phyloP scores from a whole-genome alignment of 345 rosid species.

The Tarenaya hassleriana region DNA sequence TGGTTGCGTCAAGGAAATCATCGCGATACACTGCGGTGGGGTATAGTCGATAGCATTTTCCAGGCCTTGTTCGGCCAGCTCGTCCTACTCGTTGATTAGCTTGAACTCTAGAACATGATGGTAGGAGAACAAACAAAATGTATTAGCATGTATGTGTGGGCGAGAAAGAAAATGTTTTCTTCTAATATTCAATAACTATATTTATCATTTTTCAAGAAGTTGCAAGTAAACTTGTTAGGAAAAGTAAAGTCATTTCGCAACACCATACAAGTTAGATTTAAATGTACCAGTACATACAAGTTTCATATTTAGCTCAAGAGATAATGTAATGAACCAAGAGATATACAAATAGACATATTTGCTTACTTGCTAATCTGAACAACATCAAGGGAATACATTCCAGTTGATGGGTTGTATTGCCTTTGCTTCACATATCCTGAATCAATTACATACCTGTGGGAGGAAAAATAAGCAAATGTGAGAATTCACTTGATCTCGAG shows the following conservation, averaged over 20 bases:
- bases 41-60: slow-evolving; percentile 89
- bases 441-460: slow-evolving; percentile 86
- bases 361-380: slow-evolving; percentile 96
- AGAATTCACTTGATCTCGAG: slow-evolving; percentile 15
- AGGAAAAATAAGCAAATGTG: slow-evolving; percentile 21
- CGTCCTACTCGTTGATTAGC: slow-evolving; percentile 98
- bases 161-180: slow-evolving; percentile 10
- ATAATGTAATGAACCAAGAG: slow-evolving; percentile 10
- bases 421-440: slow-evolving; percentile 94
- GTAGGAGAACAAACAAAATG: slow-evolving; percentile 8
- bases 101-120: slow-evolving; percentile 63
- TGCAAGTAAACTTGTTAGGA: slow-evolving; percentile 2
- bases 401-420: slow-evolving; percentile 84
- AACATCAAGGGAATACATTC: slow-evolving; percentile 97
- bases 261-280: slow-evolving; percentile 4
- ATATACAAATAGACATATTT: slow-evolving; percentile 6
- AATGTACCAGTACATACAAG: not conserved
- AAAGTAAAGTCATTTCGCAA: slow-evolving; percentile 11
- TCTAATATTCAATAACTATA: slow-evolving; percentile 7
- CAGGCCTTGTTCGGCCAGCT: slow-evolving; percentile 97
- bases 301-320: not conserved
- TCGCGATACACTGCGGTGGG: slow-evolving; percentile 68
- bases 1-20: slow-evolving; percentile 78
- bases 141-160: slow-evolving; percentile 16
- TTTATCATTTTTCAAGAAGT: slow-evolving; percentile 1